These are phyloP conservation scores for Aspergillus fructus DNA, from an alignment of 2,329 filamentous ascomycete genomes.

Conservation along the genomic window DNA sequence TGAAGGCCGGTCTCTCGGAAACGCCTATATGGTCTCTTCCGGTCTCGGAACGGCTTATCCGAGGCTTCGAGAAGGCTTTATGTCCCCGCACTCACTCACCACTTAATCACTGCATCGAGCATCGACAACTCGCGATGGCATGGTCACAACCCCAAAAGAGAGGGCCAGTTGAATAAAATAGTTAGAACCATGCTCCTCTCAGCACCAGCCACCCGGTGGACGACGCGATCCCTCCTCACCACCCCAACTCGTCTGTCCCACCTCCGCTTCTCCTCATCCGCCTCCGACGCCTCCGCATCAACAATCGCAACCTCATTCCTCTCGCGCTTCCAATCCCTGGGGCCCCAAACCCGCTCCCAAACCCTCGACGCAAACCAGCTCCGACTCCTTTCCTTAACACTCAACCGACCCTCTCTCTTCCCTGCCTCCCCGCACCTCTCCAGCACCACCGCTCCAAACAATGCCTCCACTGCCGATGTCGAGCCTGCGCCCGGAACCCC, in stretches of 20 bases:
- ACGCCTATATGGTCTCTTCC: constrained; percentile 7
- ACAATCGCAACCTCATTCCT: constrained; percentile 43
- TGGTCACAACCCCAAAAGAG: neutral
- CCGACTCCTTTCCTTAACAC: constrained; percentile 60
- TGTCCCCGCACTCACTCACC: neutral
- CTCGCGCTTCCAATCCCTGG: constrained; percentile 41
- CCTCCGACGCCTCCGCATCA: constrained; percentile 25
- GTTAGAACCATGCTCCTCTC: constrained; percentile 9
- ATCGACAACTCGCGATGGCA: neutral
- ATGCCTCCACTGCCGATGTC: neutral
- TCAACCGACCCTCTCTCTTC: constrained; percentile 51
- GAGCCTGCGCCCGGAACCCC: constrained; percentile 43
- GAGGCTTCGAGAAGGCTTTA: constrained; percentile 1
- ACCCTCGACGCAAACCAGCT: constrained; percentile 63
- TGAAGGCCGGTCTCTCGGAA: neutral
- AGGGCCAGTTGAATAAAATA: neutral
- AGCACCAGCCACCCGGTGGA: neutral
- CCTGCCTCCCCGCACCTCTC: constrained; percentile 41
- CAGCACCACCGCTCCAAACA: constrained; percentile 33
- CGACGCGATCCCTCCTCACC: neutral
- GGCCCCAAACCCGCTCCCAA: constrained; percentile 49
- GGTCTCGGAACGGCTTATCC: constrained; percentile 8
- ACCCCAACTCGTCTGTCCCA: neutral
- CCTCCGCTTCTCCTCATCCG: constrained; percentile 16
- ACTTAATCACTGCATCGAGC: neutral